Evolutionary conservation across 225 moss, liverwort and hornwort genomes (phyloP), one percentile per base, ranked within the genome.

Genomic region (Sphagnum tenellum): DNA sequence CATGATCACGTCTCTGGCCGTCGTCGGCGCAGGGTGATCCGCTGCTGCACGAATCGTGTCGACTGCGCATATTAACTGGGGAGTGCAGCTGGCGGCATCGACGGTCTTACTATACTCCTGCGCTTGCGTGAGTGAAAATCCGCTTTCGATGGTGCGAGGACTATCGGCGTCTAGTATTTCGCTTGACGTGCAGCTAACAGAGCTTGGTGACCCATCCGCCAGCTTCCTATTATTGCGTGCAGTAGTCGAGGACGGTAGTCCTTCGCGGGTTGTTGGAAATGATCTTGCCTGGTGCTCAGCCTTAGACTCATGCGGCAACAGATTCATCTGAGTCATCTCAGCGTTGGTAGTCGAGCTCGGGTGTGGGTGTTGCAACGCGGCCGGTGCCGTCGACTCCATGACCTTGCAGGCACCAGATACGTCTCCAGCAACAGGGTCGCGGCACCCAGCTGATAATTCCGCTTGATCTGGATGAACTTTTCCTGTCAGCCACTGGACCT

Each of bases 121-220:
- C 59, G 80, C 70, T 44, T 70, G 77, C 12, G 81, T 70, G 9
- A 80, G 66, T 47, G 79, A 72, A 46, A 74, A 29, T 48, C 72
- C 82, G 50, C 91, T 94, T 76, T 91, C 87, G 51, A 79, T 89
- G 60, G 94, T 81, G 59, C 79, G 91, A 10, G 94, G 94, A 64
- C 94, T 94, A 63, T 91, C 94, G 3, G 86, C 87, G 65, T 89
- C 82, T 60, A 89, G 73, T 54, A 91, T 76, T 70, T 89, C 94
- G 50, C 94, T 89, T 12, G 91, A 94, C 70, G 86, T 86, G 88
- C 94, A 29, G 29, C 29, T 94, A 57, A 81, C 86, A 44, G 89
- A 91, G 73, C 91, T 88, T 45, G 77, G 78, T 64, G 89, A 80
- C 64, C 85, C 85, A 4, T 29, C 29, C 29, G 29, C 29, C 29